Evolutionary conservation across 768 basidiomycete genomes (phyloP), one percentile per base, ranked within the genome.

Genomic region (Lentinula aciculospora): DNA sequence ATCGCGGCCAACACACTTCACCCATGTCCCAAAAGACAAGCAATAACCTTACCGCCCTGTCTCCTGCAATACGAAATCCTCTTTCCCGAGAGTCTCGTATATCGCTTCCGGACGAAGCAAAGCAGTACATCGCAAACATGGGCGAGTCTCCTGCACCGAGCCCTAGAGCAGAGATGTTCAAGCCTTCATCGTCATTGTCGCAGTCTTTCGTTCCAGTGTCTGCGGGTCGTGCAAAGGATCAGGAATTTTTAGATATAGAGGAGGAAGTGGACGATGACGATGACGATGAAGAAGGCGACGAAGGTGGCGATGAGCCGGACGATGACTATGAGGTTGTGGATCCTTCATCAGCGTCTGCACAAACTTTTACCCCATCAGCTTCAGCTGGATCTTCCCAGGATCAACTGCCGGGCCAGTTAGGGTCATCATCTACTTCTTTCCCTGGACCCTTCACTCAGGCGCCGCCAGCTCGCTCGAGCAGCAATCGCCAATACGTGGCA

Each of bases 51-150:
- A 68, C 74, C 9, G 64, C 71, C 1, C 64, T 72, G 9, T 46
- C 56, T 9, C 56, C 56, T 12, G 56, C 56, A 4, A 48, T 57
- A 28, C 28, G 29, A 3, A 23, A 28, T 50, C 37, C 62, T 4
- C 62, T 75, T 17, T 80, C 81, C n/a, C 80, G 85, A 56, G 85
- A 86, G 51, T 90, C 88, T 8, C 79, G 80, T 23, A 81, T 86
- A 50, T 82, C 85, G 32, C 75, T 91, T 36, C 87, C 90, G 1
- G 88, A 91, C 56, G 91, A 92, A 67, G 86, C 89, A 15, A 82
- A 76, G 61, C 83, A 80, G 48, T 91, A 89, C 64, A 85, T 89
- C 57, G 77, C 82, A 36, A 82, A 79, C 63, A 84, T 88, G 80
- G 71, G 71, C 36, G 88, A 89, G 57, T 85, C 83, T 4, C 85